Conservation (phyloP, 345 rosid species). For the Adansonia digitata region DNA sequence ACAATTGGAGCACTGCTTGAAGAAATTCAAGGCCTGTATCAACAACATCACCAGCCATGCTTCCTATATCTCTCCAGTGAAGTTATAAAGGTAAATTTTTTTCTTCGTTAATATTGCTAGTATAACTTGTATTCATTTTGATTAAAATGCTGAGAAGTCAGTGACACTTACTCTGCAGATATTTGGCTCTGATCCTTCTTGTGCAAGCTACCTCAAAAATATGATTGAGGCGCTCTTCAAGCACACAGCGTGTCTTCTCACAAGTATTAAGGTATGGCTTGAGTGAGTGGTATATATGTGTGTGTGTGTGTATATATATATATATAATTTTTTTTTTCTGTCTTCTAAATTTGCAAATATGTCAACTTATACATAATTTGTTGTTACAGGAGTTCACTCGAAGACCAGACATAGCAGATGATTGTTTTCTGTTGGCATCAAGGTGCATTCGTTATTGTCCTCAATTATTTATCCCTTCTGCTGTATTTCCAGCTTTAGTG, state of each 20-base stretch:
- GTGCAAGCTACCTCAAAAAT: conserved; percentile 75
- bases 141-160: conserved; percentile 8
- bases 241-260: conserved; percentile 76
- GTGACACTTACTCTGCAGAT: conserved; percentile 49
- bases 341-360: not conserved
- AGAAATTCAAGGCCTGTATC: conserved; percentile 86
- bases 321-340: conserved; percentile 8
- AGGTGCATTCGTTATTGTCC: conserved; percentile 98
- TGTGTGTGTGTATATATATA: no score
- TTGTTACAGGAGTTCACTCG: conserved; percentile 78
- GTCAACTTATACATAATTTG: not conserved
- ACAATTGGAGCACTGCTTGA: conserved; percentile 94
- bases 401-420: conserved; percentile 95
- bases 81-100: conserved; percentile 77
- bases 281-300: not conserved
- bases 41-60: conserved; percentile 94
- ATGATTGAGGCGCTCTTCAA: conserved; percentile 85
- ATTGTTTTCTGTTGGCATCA: conserved; percentile 91
- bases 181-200: conserved; percentile 93
- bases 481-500: conserved; percentile 65
- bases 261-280: conserved; percentile 68
- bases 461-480: conserved; percentile 74
- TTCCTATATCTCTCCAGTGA: conserved; percentile 98
- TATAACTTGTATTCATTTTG: not conserved
- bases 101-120: conserved; percentile 1